phyloP scores from a whole-genome alignment of 1,284 basidiomycete species.

The Ceraceosorus guamensis region DNA sequence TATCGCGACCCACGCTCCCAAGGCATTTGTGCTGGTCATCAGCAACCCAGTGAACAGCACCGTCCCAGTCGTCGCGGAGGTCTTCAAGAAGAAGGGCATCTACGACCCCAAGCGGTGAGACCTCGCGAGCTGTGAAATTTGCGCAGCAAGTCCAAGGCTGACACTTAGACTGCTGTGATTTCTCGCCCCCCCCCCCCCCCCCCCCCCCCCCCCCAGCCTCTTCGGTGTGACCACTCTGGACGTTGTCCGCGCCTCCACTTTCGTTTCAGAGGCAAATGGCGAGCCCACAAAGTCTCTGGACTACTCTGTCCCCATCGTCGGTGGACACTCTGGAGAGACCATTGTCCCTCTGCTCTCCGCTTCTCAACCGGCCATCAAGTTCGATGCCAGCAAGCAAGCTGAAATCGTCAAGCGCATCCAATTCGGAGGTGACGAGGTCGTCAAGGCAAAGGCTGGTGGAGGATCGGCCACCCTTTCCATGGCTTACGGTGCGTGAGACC shows the following conservation, averaged over 20 bases:
- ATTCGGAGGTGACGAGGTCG: constrained; percentile 85
- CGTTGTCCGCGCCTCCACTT: constrained; percentile 91
- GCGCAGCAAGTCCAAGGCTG: neutral
- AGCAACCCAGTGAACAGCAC: constrained; percentile 92
- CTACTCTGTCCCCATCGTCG: constrained; percentile 71
- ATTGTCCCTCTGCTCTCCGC: constrained; percentile 94
- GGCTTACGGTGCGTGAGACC: too few species aligned
- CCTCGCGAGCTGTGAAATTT: constrained; percentile 51
- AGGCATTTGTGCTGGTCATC: constrained; percentile 90
- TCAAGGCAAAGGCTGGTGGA: constrained; percentile 80
- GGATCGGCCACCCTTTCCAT: constrained; percentile 84
- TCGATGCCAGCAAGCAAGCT: constrained; percentile 53
- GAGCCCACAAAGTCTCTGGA: constrained; percentile 56
- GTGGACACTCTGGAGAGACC: constrained; percentile 91
- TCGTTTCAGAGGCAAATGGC: constrained; percentile 73
- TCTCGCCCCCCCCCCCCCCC: neutral
- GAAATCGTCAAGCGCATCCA: constrained; percentile 77
- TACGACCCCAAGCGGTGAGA: constrained; percentile 69
- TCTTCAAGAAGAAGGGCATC: constrained; percentile 83
- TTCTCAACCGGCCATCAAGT: constrained; percentile 48
- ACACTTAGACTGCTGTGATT: too few species aligned
- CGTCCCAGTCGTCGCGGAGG: constrained; percentile 91
- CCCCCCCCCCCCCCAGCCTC: constrained; percentile 54
- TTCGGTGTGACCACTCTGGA: constrained; percentile 98
- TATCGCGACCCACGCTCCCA: constrained; percentile 75